phyloP scores from a whole-genome alignment of 306 rosid species.

The Pterocarpus santalinus region DNA sequence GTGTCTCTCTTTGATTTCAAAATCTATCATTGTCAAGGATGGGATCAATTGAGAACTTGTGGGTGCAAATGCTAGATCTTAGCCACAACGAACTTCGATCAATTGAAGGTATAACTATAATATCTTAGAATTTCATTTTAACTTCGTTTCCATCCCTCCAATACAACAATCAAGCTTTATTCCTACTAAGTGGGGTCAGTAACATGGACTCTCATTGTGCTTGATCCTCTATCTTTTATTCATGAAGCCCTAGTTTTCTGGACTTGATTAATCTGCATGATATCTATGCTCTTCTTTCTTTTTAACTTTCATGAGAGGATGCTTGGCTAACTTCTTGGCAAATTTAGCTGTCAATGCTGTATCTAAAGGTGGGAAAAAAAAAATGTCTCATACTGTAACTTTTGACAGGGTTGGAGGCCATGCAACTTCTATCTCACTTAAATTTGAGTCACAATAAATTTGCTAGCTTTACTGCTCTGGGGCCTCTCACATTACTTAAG shows the following conservation, averaged over 20 bases:
- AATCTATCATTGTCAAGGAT: constrained; percentile 77
- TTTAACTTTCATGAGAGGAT: no score
- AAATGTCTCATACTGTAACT: neutral
- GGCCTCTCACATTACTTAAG: constrained; percentile 66
- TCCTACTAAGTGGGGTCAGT: neutral
- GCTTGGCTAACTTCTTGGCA: no score
- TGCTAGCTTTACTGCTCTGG: constrained; percentile 73
- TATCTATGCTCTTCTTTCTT: no score
- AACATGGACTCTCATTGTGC: no score
- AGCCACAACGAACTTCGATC: constrained; percentile 85
- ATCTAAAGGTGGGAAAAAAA: no score
- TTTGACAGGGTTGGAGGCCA: constrained; percentile 83
- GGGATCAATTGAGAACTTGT: constrained; percentile 69
- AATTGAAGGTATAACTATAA: constrained; percentile 67
- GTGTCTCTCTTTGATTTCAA: constrained; percentile 68
- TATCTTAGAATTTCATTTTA: neutral
- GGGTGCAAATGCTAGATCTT: constrained; percentile 92
- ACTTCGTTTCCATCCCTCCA: constrained; percentile 1
- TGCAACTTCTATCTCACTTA: constrained; percentile 86
- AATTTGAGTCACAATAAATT: constrained; percentile 82
- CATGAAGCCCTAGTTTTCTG: no score
- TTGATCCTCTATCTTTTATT: no score
- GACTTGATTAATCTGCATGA: no score
- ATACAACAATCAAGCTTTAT: neutral
- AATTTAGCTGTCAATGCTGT: no score